Percentiles rank a stretch among this genome's conserved stretches.
phyloP scores from a whole-genome alignment of 1,284 basidiomycete species.

The Microbotryomycetes sp. region DNA sequence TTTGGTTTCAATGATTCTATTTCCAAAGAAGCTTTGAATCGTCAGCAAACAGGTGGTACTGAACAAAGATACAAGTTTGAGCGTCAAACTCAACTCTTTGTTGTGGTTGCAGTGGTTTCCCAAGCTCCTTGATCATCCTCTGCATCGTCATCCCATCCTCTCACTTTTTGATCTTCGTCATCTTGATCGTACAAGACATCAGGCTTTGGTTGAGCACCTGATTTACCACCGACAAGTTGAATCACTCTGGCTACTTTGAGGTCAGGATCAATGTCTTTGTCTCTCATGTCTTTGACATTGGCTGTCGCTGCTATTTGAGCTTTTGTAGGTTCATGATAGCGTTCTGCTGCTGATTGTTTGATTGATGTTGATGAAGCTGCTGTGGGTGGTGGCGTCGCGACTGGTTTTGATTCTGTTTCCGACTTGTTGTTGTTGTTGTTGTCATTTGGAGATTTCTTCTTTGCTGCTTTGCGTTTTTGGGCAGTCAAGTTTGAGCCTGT shows the following conservation, averaged over 20 bases:
- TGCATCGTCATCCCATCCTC: background rate
- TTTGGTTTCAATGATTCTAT: background rate
- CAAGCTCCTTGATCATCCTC: background rate
- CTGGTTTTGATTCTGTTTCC: background rate
- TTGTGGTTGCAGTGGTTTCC: background rate
- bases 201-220: constrained; percentile 10
- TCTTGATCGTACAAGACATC: constrained; percentile 2
- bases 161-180: background rate
- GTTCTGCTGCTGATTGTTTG: background rate
- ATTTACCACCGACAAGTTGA: constrained; percentile 27
- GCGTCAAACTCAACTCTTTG: background rate
- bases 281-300: constrained; percentile 20
- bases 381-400: background rate
- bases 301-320: background rate
- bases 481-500: background rate
- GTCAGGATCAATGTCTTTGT: constrained; percentile 12
- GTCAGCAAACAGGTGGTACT: too few species aligned
- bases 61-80: too few species aligned
- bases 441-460: background rate
- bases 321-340: background rate
- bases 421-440: background rate
- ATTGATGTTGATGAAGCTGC: background rate
- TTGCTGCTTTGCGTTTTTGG: background rate
- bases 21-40: too few species aligned
- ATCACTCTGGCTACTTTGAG: constrained; percentile 17